Conservation (phyloP, 2,329 filamentous ascomycete species). For the Geosmithia putterillii region DNA sequence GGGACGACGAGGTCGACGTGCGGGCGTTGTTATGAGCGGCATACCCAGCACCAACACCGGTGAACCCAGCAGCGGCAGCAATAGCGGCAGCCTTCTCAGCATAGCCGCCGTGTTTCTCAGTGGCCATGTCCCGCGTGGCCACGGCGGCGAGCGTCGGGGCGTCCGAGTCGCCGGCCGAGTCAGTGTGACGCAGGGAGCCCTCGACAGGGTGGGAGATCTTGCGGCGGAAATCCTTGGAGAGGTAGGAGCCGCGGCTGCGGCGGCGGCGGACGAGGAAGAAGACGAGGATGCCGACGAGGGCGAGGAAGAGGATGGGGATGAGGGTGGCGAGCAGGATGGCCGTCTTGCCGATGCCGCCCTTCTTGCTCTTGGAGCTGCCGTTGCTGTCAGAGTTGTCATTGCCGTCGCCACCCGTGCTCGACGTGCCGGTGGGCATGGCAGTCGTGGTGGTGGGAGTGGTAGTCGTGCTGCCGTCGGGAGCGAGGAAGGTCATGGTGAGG, state of each 20-base stretch:
- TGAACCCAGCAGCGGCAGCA: too few relatives aligned
- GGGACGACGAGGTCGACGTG: too few relatives aligned
- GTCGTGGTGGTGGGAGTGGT: slow-evolving; percentile 10
- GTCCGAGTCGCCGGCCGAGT: slow-evolving; percentile 10
- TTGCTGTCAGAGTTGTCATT: slow-evolving; percentile 3
- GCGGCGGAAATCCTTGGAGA: slow-evolving; percentile 12
- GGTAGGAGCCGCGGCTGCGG: slow-evolving; percentile 13
- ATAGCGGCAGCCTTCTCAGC: slow-evolving; percentile 10
- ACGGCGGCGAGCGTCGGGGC: slow-evolving; percentile 5
- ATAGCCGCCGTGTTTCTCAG: slow-evolving; percentile 8
- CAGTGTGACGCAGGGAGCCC: slow-evolving; percentile 13
- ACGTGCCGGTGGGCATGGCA: slow-evolving; percentile 8
- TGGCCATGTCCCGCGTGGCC: slow-evolving; percentile 7
- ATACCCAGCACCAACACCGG: too few relatives aligned
- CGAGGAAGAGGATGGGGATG: slow-evolving; percentile 25
- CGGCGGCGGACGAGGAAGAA: slow-evolving; percentile 20
- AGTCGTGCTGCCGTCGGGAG: slow-evolving; percentile 10
- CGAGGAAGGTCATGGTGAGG: slow-evolving; percentile 21
- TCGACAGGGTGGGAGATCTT: slow-evolving; percentile 20
- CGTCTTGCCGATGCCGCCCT: slow-evolving; percentile 14
- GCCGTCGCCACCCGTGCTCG: slow-evolving; percentile 8
- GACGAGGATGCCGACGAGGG: slow-evolving; percentile 18
- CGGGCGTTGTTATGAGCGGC: too few relatives aligned
- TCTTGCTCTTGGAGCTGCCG: slow-evolving; percentile 4
- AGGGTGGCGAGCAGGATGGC: slow-evolving; percentile 30